Evolutionary conservation across 129 eudicot genomes (phyloP), one percentile per base, ranked within the genome.

Genomic region (Flaveria robusta): DNA sequence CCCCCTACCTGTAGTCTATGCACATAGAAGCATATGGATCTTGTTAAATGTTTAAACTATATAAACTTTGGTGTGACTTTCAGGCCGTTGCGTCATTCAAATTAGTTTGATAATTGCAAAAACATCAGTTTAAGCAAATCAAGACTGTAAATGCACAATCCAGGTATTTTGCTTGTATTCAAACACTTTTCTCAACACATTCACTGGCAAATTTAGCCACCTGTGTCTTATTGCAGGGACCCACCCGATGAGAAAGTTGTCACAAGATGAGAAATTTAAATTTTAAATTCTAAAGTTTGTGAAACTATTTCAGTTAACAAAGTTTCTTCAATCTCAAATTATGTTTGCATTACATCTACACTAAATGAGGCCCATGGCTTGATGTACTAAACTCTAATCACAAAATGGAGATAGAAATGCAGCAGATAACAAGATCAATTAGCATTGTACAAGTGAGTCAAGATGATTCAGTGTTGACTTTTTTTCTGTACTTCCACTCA

Each of bases 81-180:
- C 93, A 94, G 98, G 98, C 90, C 43, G 88, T 94, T 77, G 83
- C 89, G 64, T 91, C 98, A 46, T 94, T 91, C 91, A 86, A 83
- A 68, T 80, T 94, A 24, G 79, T 68, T 52, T 84, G 79, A 87
- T 37, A 26, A 39, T 18, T 51, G 67, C 52, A 39, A 58, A 39
- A 58, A 64, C 58, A 60, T 34, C 72, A 14, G 19, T 63, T 63
- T 24, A 79, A 41, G 51, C 74, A 73, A 54, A 9, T 41, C 37
- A 11, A 19, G 49, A 62, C 56, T 45, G 56, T 55, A 69, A 47
- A 67, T 76, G 34, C 42, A 75, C 66, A 15, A 27, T 19, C 52
- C 81, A 59, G 76, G 76, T 76, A 37, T 7, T 63, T 74, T 27
- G 29, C 4, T 67, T 66, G 60, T 49, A 43, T 9, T 22, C n/a